Conservation (phyloP, 352 stramenopile genomes). For the Phytophthora macrochlamydospora region DNA sequence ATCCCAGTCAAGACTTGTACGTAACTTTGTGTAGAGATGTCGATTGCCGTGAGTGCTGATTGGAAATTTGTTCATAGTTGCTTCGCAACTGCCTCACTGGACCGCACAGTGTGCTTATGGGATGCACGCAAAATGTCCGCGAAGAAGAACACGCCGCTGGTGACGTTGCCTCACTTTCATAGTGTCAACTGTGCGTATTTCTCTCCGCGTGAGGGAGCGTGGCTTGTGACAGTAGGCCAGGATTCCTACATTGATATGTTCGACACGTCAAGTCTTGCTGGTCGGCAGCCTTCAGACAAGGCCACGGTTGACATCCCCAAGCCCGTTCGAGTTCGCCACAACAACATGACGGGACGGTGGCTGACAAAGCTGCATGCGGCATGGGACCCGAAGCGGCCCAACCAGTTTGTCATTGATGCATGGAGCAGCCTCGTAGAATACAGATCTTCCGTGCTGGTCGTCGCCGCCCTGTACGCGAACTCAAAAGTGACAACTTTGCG, state of each 20-base stretch:
- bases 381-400: conserved; percentile 79
- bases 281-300: conserved; percentile 33
- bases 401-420: conserved; percentile 82
- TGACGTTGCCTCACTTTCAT: conserved; percentile 68
- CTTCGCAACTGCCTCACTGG: conserved; percentile 78
- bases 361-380: conserved; percentile 86
- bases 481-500: conserved; percentile 68
- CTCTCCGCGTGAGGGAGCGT: conserved; percentile 58
- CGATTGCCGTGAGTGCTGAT: neutral
- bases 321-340: conserved; percentile 53
- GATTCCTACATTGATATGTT: conserved; percentile 86
- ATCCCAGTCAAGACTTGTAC: conserved; percentile 67
- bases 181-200: conserved; percentile 91
- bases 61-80: conserved; percentile 40
- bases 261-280: conserved; percentile 45
- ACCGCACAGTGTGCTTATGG: conserved; percentile 85
- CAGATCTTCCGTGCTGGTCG: conserved; percentile 81
- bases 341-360: conserved; percentile 88
- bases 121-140: conserved; percentile 65
- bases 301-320: conserved; percentile 50
- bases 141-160: conserved; percentile 45
- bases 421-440: conserved; percentile 80
- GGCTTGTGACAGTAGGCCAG: conserved; percentile 82
- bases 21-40: conserved; percentile 17
- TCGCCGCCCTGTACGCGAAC: conserved; percentile 71